Base-by-base conservation (phyloP, 345 rosid species). In the Hypericum perforatum region DNA sequence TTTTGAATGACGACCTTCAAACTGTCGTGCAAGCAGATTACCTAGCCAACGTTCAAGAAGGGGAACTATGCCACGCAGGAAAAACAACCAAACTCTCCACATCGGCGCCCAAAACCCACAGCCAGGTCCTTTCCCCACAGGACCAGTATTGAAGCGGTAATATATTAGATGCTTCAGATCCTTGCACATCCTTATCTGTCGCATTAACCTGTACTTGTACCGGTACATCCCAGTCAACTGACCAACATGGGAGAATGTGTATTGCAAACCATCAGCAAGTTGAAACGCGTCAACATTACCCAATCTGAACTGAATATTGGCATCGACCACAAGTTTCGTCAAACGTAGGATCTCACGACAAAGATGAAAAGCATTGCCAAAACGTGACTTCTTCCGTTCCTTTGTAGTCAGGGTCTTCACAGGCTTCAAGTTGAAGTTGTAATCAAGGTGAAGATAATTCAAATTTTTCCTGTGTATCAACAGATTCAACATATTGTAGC, bases 71-170 rank as follows among this genome's bases (percentile, higher is more conserved):
- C 99, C 99, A 45, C 99, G 84, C 37, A 92, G 81, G 78, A 92
- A 92, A 63, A 92, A 92, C 72, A 91, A 56, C 98, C 98, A 91
- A 6, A 91, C 98, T 68, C 98, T 77, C 97, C 97, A 90, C 99
- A 92, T 89, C n/a, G 99, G 92, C 7, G 99, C 97, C 99, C 99
- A 92, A 55, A 92, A 76, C 22, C 98, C 99, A 79, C 98, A 89
- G 22, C 98, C 98, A 67, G 98, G 98, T 41, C 98, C 98, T 64
- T 91, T 91, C 41, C 96, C 98, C 49, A 91, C 98, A 6, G 98
- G 98, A 2, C 98, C 98, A 45, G 98, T 92, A 64, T 92, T 92
- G 73, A 92, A 92, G 37, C 99, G 94, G 69, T 92, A 92, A 62
- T 92, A 92, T 62, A 80, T 89, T 67, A 92, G 73, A 70, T 90